These are phyloP conservation scores for Sambucus nigra DNA, from an alignment of 129 eudicot genomes.

Conservation along the genomic window DNA sequence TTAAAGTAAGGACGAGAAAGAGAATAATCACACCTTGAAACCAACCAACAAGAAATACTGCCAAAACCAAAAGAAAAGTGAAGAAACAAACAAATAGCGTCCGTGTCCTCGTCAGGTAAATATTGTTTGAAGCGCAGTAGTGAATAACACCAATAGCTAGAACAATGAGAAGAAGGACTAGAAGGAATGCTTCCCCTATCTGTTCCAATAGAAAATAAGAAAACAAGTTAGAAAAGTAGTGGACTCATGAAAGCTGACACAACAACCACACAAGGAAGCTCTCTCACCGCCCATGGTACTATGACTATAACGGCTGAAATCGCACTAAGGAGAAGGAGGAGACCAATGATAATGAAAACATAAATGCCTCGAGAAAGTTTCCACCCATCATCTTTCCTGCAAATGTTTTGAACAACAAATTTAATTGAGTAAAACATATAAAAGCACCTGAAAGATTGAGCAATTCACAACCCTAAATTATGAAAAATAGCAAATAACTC, in stretches of 20 bases:
- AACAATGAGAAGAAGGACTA: constrained; percentile 81
- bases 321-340: constrained; percentile 84
- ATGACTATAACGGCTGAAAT: constrained; percentile 79
- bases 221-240: constrained; percentile 5
- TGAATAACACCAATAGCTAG: constrained; percentile 93
- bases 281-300: constrained; percentile 92
- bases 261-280: neutral
- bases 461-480: too few species aligned
- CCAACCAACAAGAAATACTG: constrained; percentile 93
- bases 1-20: neutral
- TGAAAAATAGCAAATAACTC: too few species aligned
- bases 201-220: constrained; percentile 27
- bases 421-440: too few species aligned
- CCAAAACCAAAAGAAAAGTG: constrained; percentile 80
- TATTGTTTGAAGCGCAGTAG: constrained; percentile 97
- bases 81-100: constrained; percentile 85
- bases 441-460: too few species aligned
- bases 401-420: constrained; percentile 10
- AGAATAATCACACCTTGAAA: constrained; percentile 40
- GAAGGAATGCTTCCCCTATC: constrained; percentile 93
- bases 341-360: constrained; percentile 67
- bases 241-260: neutral
- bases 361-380: constrained; percentile 80
- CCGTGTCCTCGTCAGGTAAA: constrained; percentile 84
- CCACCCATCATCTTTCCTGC: constrained; percentile 98